Percentiles rank a stretch among this genome's conserved stretches.
Conservation (phyloP, 2,329 filamentous ascomycete species). For the Fusarium euwallaceae region DNA sequence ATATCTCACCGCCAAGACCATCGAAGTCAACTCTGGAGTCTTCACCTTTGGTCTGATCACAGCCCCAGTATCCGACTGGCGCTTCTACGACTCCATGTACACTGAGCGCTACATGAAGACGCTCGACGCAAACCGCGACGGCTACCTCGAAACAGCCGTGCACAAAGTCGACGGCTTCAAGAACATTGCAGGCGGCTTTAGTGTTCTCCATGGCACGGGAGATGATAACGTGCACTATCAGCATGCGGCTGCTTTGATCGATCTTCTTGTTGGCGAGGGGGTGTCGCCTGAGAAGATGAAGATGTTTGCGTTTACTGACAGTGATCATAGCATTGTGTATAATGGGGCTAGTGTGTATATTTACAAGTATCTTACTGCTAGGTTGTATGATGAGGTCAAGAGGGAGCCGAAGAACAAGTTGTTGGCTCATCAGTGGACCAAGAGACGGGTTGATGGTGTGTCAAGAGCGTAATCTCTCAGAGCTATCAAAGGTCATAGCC, state of each 20-base stretch:
- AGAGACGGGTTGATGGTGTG: constrained; percentile 14
- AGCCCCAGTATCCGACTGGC: constrained; percentile 76
- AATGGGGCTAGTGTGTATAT: constrained; percentile 67
- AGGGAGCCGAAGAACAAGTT: constrained; percentile 57
- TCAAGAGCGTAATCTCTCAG: not conserved
- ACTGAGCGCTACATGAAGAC: constrained; percentile 81
- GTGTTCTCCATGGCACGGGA: constrained; percentile 75
- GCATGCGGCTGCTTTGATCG: constrained; percentile 71
- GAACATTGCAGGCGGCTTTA: constrained; percentile 70
- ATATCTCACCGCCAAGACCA: constrained; percentile 74
- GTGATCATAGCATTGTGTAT: constrained; percentile 72
- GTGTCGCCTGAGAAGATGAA: constrained; percentile 73
- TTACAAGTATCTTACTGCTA: constrained; percentile 73
- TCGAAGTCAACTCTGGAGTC: constrained; percentile 71
- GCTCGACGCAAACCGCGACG: constrained; percentile 65
- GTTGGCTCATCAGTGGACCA: constrained; percentile 54
- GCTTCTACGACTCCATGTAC: constrained; percentile 79
- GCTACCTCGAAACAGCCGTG: constrained; percentile 73
- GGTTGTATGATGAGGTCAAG: constrained; percentile 72
- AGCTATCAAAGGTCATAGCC: too few species aligned
- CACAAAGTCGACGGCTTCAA: constrained; percentile 71
- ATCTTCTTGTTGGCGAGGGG: constrained; percentile 70
- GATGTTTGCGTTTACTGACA: constrained; percentile 75
- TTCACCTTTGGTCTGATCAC: constrained; percentile 75
- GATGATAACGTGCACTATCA: constrained; percentile 82